Evolutionary conservation across 73 alveolate species (phyloP), one percentile per base, ranked within the genome.

Genomic region (Strombidium stylifer): DNA sequence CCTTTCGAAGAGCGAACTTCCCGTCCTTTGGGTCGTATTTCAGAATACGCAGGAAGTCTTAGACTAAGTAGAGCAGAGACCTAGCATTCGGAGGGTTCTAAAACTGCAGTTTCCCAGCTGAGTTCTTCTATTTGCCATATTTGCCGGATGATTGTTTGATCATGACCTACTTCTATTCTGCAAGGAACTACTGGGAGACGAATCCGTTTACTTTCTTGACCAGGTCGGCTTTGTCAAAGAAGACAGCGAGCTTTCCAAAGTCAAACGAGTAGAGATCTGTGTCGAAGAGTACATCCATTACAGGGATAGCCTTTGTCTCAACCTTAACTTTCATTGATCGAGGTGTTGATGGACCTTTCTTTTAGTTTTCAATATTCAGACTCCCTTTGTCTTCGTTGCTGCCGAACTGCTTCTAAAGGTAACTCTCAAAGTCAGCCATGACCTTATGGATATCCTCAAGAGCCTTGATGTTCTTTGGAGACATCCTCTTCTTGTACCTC

Each of bases 401-500:
- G n/a, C n/a, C n/a, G n/a, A n/a, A n/a, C 14, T 61, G 35, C 4
- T 39, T 18, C 21, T 26, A 37, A 27, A 76, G 28, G 15, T 71
- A 68, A 18, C 53, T 32, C 10, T 52, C 14, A 12, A 64, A 42
- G 20, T 48, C 54, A 26, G 40, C 57, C 32, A 67, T 69, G 21
- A 73, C 50, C 24, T 80, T 73, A 24, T 59, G 53, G 10, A 85
- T 69, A 73, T 85, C 87, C 47, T 79, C 61, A 1, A 85, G 19
- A 40, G 61, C 58, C 53, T 74, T 59, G 20, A 54, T 73, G 72
- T 85, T 85, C 51, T 66, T 64, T n/a, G 95, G 80, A 27, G 71
- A 64, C 19, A 85, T 52, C 55, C 85, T 80, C 14, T 60, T 52
- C 27, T 77, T 71, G 70, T 71, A 85, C 62, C 72, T 85, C 58